Percentiles rank a stretch among this genome's conserved stretches.
These are phyloP conservation scores for Globisporangium ultimum DNA, from an alignment of 352 stramenopile species.

Conservation along the genomic window DNA sequence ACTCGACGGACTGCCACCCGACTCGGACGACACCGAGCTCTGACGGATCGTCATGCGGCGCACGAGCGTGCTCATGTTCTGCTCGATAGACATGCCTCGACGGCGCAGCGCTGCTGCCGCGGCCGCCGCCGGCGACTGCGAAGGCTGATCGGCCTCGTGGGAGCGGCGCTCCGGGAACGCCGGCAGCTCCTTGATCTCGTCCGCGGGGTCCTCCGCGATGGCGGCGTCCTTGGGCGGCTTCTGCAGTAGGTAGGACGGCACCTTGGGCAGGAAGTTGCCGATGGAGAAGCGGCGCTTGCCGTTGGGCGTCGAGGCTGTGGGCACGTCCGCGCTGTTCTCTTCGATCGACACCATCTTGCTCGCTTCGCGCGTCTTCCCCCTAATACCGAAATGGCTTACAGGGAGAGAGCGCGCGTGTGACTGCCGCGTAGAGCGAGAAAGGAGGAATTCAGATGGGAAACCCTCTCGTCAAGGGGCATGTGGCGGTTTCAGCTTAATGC, in stretches of 20 bases:
- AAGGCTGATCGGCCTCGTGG: slow-evolving; percentile 9
- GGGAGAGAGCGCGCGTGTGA: too few relatives aligned
- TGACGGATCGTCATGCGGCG: slow-evolving; percentile 52
- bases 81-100: slow-evolving; percentile 52
- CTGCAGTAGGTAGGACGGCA: slow-evolving; percentile 43
- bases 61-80: slow-evolving; percentile 47
- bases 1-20: slow-evolving; percentile 8
- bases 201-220: slow-evolving; percentile 10
- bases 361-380: slow-evolving; percentile 11
- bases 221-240: slow-evolving; percentile 17
- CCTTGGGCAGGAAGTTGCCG: slow-evolving; percentile 61
- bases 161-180: slow-evolving; percentile 25
- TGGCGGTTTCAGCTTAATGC: too few relatives aligned
- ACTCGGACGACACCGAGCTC: slow-evolving; percentile 24
- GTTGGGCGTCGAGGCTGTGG: not conserved
- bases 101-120: slow-evolving; percentile 27
- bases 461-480: too few relatives aligned
- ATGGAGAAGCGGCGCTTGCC: slow-evolving; percentile 36
- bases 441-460: too few relatives aligned
- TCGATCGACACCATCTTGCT: slow-evolving; percentile 47
- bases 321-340: slow-evolving; percentile 20
- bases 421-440: too few relatives aligned
- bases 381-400: not conserved
- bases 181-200: slow-evolving; percentile 42
- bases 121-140: slow-evolving; percentile 27